Evolutionary conservation across 768 basidiomycete genomes (phyloP), one percentile per base, ranked within the genome.

Genomic region (Lentinula boryana): DNA sequence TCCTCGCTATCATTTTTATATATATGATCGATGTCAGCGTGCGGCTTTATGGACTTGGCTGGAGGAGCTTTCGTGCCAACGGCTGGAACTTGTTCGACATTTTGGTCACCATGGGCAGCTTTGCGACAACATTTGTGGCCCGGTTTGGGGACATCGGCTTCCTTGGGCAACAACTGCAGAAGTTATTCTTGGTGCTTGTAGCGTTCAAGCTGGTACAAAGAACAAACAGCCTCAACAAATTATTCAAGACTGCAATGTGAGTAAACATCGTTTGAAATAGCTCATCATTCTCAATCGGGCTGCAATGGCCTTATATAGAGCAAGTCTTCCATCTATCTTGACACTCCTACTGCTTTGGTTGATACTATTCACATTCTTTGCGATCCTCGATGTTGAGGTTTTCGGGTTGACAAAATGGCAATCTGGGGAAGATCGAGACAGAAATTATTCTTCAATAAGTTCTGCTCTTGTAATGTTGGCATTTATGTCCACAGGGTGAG

Each of bases 71-170:
- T 78, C 80, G 81, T n/a, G 84, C 86, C 33, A 93, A 95, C 65
- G 93, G 95, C 5, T 98, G 96, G 95, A 97, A 96, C 69, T 66
- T 94, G 1, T 98, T 95, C 72, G 95, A 98, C 65, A 73, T 95
- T 46, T 67, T 92, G 13, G 87, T 91, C 27, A 86, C 93, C 16
- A 76, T 75, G 2, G 95, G 96, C 5, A 91, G 89, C 65, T 85
- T 95, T 67, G 79, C 86, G 43, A 95, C 95, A 1, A 96, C 91
- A 0, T 69, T 95, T 32, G 75, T 90, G 21, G 84, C 92, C 43
- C 81, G 81, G 4, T 81, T 89, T 66, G 72, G 21, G 23, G 53
- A 54, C 32, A 74, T 72, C 21, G 80, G 80, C 31, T 85, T 85
- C 63, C 73, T 70, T 3, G 76, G 80, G 16, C 76, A 86, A 63